Evolutionary conservation across 805 yeast genomes (phyloP).

Genomic region (Starmerella vitae): DNA sequence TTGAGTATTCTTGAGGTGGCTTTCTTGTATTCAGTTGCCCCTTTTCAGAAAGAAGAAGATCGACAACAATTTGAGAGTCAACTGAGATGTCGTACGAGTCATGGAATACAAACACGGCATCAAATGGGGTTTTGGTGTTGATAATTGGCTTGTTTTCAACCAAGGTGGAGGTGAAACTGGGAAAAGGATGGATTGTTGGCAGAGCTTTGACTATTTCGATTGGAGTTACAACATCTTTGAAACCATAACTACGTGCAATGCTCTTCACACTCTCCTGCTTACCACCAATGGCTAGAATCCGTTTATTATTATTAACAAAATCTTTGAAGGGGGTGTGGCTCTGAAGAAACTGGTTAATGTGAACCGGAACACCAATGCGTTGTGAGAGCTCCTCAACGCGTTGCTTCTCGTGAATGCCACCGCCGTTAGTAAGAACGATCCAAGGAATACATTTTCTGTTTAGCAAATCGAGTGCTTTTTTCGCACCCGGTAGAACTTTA

Average conservation of each 20-base stretch:
- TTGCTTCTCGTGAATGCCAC: constrained; percentile 68
- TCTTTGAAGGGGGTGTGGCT: constrained; percentile 93
- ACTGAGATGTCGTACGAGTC: constrained; percentile 75
- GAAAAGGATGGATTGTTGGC: constrained; percentile 77
- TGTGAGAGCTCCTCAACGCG: constrained; percentile 59
- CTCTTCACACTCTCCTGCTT: constrained; percentile 70
- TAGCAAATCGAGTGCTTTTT: constrained; percentile 53
- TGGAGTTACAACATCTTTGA: constrained; percentile 69
- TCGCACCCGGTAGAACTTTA: constrained; percentile 68
- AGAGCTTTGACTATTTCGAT: constrained; percentile 74
- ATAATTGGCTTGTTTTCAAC: constrained; percentile 29
- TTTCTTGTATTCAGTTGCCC: constrained; percentile 73
- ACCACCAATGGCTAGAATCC: constrained; percentile 81
- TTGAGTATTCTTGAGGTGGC: constrained; percentile 16
- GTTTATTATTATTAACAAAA: constrained; percentile 49
- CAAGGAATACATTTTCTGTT: constrained; percentile 72
- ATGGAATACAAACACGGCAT: constrained; percentile 79
- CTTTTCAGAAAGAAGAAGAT: constrained; percentile 55
- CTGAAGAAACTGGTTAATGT: constrained; percentile 72
- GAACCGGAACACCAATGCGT: constrained; percentile 46
- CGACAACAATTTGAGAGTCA: constrained; percentile 80
- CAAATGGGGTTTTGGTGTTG: constrained; percentile 54
- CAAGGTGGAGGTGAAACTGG: constrained; percentile 63
- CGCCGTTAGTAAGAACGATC: constrained; percentile 81
- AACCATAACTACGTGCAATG: constrained; percentile 75